phyloP scores from a whole-genome alignment of 1,284 basidiomycete genomes.

The Apiotrichum sp. region DNA sequence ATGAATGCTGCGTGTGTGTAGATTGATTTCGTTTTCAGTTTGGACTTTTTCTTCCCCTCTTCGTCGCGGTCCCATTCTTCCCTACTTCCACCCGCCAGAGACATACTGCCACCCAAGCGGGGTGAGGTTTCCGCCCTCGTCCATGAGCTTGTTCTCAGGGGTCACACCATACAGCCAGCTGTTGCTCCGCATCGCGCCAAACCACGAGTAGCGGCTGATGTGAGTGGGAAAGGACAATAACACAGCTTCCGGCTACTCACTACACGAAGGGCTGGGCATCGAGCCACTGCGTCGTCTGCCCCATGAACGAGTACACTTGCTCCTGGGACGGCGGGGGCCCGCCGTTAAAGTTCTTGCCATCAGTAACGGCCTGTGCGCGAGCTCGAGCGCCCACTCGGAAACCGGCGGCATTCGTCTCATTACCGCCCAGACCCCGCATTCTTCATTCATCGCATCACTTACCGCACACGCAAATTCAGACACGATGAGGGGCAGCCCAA shows the following conservation, averaged over 20 bases:
- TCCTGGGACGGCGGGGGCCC: conserved; percentile 1
- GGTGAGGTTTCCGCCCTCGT: background rate
- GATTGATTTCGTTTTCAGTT: no score
- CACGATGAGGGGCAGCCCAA: conserved; percentile 27
- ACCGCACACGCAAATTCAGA: conserved; percentile 29
- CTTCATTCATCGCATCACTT: background rate
- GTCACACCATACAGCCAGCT: background rate
- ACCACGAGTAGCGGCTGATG: conserved; percentile 3
- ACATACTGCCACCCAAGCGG: conserved; percentile 1
- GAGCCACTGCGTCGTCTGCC: background rate
- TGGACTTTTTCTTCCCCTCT: no score
- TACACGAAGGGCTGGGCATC: background rate
- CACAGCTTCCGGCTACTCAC: background rate
- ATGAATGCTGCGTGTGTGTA: no score
- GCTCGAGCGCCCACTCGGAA: no score
- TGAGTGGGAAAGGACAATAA: background rate
- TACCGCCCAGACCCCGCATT: no score
- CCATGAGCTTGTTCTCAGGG: background rate
- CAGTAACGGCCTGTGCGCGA: background rate
- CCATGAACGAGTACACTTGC: conserved; percentile 6
- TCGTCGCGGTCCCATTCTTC: no score
- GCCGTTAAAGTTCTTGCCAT: background rate
- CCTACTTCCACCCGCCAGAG: background rate
- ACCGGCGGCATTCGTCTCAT: no score
- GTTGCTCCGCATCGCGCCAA: background rate